Evolutionary conservation across 768 basidiomycete species (phyloP), one percentile per base, ranked within the genome.

Genomic region (Tephrocybe rancida): DNA sequence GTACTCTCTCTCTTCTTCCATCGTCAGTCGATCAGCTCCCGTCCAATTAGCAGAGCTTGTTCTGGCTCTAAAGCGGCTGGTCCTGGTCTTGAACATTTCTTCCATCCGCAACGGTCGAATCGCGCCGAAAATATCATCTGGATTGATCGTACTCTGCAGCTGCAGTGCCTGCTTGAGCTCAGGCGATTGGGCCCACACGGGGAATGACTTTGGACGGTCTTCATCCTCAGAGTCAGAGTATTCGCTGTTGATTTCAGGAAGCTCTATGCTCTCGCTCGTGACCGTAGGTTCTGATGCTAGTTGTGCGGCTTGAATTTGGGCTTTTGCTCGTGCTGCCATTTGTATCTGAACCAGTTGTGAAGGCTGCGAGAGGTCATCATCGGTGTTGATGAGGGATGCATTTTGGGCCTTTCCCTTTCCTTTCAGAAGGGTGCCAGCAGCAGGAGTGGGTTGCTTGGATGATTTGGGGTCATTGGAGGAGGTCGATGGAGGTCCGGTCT

Each of bases 191-290:
- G 95, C 92, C 96, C 96, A 98, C 21, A 82, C 77, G 2, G 92
- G 92, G 59, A 85, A 87, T n/a, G 84, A 85, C 58, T 82, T 77
- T 37, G 81, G 79, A 18, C 88, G 83, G 59, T 87, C 85, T 67
- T 95, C 94, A 60, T 95, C 93, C 41, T 94, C 96, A 4, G 95
- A 97, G 70, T 95, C 92, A 5, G 95, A 97, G 70, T 98, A 98
- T 63, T 98, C 96, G 72, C 91, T 94, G 63, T 94, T 89, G 64
- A 97, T 94, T 42, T 98, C 96, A 0, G 96, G 95, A 16, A 99
- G 77, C 62, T 95, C 94, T 61, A 95, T 92, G 65, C 80, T 85
- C 74, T 94, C 90, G 65, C 86, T 90, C 16, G 85, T 71, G 51
- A 87, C 67, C 2, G 73, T 66, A 9, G 83, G 80, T 34, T 72